Conservation (phyloP, 306 rosid species). For the Prunus persica region Prunus_persica_NCBIv2 NC_034014.1:2049001-2049500, state of each 20-base stretch:
- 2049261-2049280: slow-evolving; percentile 94
- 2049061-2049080: neutral
- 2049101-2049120: neutral
- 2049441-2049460: neutral
- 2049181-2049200: neutral
- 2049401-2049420: slow-evolving; percentile 47
- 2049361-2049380: slow-evolving; percentile 77
- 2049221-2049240: slow-evolving; percentile 88
- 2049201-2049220: slow-evolving; percentile 43
- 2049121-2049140: neutral
- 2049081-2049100: neutral
- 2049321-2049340: slow-evolving; percentile 61
- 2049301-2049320: slow-evolving; percentile 67
- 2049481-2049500: neutral
- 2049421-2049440: neutral
- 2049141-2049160: neutral
- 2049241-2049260: slow-evolving; percentile 92
- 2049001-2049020: neutral
- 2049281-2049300: slow-evolving; percentile 63
- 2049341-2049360: slow-evolving; percentile 65
- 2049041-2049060: neutral
- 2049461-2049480: neutral
- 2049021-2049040: neutral
- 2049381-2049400: slow-evolving; percentile 76
- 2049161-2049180: neutral